Percentiles rank a stretch among this genome's conserved stretches.
Evolutionary conservation across 1,284 basidiomycete genomes (phyloP).

Genomic region (Ceratobasidium sp.): DNA sequence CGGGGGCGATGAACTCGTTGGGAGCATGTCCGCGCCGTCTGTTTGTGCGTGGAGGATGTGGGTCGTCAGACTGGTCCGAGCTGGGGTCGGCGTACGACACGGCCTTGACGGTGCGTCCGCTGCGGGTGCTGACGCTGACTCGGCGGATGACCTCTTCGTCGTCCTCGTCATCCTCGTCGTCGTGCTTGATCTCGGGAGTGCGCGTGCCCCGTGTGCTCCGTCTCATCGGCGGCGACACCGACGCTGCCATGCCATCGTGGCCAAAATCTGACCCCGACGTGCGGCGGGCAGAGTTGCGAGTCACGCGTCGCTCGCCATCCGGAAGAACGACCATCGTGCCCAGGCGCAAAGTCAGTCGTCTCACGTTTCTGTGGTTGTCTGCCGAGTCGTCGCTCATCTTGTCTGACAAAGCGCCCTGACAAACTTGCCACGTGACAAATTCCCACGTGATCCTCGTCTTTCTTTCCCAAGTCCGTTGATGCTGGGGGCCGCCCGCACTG

Average conservation of each 20-base stretch:
- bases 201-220: conserved; percentile 11
- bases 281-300: conserved; percentile 16
- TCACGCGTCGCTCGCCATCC: conserved; percentile 33
- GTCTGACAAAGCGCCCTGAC: conserved; percentile 1
- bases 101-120: conserved; percentile 24
- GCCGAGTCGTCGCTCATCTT: conserved; percentile 24
- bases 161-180: conserved; percentile 16
- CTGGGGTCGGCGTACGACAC: conserved; percentile 25
- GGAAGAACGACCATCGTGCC: conserved; percentile 21
- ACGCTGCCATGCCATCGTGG: background rate
- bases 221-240: conserved; percentile 14
- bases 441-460: conserved; percentile 1
- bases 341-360: conserved; percentile 11
- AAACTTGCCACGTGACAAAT: background rate
- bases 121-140: conserved; percentile 7
- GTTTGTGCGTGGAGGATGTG: conserved; percentile 24
- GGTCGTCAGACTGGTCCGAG: conserved; percentile 34
- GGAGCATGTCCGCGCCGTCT: conserved; percentile 5
- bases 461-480: background rate
- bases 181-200: conserved; percentile 23
- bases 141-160: conserved; percentile 24
- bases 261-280: conserved; percentile 30
- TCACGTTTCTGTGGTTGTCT: conserved; percentile 24
- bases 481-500: conserved; percentile 26
- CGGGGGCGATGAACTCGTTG: conserved; percentile 38